Conservation (phyloP, 352 stramenopile genomes). For the Globisporangium okanoganense region DNA sequence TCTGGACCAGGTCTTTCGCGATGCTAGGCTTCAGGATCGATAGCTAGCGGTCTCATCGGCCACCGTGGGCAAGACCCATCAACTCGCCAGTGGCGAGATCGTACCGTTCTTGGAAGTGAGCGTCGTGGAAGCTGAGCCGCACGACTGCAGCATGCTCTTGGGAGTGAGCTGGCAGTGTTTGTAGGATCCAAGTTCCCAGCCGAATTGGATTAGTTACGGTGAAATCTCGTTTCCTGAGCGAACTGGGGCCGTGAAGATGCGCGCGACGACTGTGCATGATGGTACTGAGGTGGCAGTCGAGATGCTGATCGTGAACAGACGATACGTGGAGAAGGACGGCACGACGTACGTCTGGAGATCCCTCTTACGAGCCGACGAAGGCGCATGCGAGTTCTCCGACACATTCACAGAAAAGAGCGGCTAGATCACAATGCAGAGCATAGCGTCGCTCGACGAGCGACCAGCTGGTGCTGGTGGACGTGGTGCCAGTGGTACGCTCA, state of each 20-base stretch:
- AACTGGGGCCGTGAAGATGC: neutral
- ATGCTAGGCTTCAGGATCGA: neutral
- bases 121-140: neutral
- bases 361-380: neutral
- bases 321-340: constrained; percentile 4
- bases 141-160: neutral
- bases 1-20: neutral
- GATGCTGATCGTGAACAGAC: neutral
- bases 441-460: neutral
- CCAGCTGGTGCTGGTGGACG: too few species aligned
- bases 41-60: neutral
- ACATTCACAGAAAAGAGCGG: constrained; percentile 3
- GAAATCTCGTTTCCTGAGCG: neutral
- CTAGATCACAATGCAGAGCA: constrained; percentile 1
- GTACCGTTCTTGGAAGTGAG: neutral
- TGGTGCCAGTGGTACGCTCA: neutral
- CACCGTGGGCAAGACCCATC: neutral
- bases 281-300: neutral
- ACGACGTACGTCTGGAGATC: neutral
- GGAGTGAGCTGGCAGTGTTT: neutral
- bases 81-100: neutral
- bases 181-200: neutral
- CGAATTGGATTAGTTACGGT: neutral
- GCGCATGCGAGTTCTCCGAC: neutral
- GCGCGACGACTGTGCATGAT: neutral